These are phyloP conservation scores for apple (Malus domestica) DNA, from an alignment of 306 rosid genomes.

Conservation along the genomic window ASM211411v1 NC_041797.1:29335001-29335500, in stretches of 20 bases:
- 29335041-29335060: constrained; percentile 4
- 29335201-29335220: background rate
- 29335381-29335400: background rate
- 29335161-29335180: background rate
- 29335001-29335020: background rate
- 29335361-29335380: background rate
- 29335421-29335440: background rate
- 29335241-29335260: background rate
- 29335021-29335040: constrained; percentile 12
- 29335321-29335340: background rate
- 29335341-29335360: background rate
- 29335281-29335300: constrained; percentile 20
- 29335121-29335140: background rate
- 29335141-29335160: background rate
- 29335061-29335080: background rate
- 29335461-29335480: constrained; percentile 4
- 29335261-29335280: constrained; percentile 10
- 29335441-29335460: background rate
- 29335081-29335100: background rate
- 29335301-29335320: constrained; percentile 25
- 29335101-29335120: background rate
- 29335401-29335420: background rate
- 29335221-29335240: background rate
- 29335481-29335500: background rate
- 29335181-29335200: background rate